phyloP scores from a whole-genome alignment of 768 basidiomycete genomes.

The Gloeopeniophorella convolvens region DNA sequence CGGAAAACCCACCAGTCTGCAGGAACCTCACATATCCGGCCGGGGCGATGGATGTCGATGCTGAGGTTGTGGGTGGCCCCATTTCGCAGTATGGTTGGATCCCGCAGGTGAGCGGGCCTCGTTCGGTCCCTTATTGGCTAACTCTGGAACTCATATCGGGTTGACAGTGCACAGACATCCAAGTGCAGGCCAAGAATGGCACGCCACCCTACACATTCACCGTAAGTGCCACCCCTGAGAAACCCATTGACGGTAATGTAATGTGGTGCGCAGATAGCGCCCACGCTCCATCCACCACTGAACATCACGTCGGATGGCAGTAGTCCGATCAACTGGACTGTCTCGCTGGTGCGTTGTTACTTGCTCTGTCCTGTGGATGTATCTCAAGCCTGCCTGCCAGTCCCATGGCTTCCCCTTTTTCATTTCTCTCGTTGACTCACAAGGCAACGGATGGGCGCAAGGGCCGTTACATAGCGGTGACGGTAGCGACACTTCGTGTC shows the following conservation, averaged over 20 bases:
- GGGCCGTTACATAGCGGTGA: conserved; percentile 54
- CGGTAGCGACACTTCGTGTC: conserved; percentile 35
- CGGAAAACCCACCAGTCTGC: conserved; percentile 37
- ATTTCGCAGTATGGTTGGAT: conserved; percentile 57
- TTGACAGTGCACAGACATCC: conserved; percentile 50
- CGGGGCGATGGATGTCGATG: conserved; percentile 40
- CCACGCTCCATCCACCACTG: conserved; percentile 52
- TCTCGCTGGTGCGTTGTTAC: conserved; percentile 28
- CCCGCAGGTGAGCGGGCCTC: conserved; percentile 35
- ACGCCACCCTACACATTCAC: conserved; percentile 55
- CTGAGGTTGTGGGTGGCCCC: conserved; percentile 39
- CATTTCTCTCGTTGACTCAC: conserved; percentile 45
- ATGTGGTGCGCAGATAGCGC: conserved; percentile 39
- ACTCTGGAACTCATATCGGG: background rate
- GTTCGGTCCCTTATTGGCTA: background rate
- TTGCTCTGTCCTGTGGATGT: background rate
- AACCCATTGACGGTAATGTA: background rate
- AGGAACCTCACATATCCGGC: conserved; percentile 41
- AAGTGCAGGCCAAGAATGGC: conserved; percentile 47
- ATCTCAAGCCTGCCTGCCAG: conserved; percentile 27
- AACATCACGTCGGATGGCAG: conserved; percentile 44
- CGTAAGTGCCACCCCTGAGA: conserved; percentile 28
- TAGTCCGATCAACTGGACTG: conserved; percentile 51
- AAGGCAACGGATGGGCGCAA: conserved; percentile 46
- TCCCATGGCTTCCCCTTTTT: conserved; percentile 52